Evolutionary conservation across 2,329 filamentous ascomycete species (phyloP).

Genomic region (Fusarium hainanense): DNA sequence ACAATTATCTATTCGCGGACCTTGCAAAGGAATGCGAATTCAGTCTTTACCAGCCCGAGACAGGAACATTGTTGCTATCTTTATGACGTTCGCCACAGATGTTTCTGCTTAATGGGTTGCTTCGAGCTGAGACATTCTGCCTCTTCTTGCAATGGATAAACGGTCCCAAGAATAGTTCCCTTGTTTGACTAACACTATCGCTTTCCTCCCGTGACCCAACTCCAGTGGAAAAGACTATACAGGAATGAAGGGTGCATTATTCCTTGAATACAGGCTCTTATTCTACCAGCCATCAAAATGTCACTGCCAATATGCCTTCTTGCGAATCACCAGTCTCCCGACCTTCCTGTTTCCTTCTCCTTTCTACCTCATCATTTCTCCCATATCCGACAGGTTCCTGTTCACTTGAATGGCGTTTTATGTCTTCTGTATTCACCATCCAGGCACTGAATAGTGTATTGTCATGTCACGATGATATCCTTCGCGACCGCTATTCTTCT

Average conservation of each 20-base stretch:
- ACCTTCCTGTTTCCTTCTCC: slow-evolving; percentile 22
- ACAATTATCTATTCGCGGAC: slow-evolving; percentile 20
- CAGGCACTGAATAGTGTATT: slow-evolving; percentile 36
- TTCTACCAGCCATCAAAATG: slow-evolving; percentile 49
- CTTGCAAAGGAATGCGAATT: slow-evolving; percentile 45
- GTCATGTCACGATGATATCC: slow-evolving; percentile 47
- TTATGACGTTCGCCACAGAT: slow-evolving; percentile 31
- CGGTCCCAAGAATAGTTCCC: slow-evolving; percentile 22
- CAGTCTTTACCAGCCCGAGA: slow-evolving; percentile 31
- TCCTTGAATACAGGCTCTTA: slow-evolving; percentile 25
- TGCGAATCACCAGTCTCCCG: slow-evolving; percentile 23
- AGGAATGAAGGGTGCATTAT: slow-evolving; percentile 56
- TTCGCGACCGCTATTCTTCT: slow-evolving; percentile 43
- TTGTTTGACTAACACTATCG: slow-evolving; percentile 15
- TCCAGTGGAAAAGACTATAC: slow-evolving; percentile 37
- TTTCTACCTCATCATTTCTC: slow-evolving; percentile 28
- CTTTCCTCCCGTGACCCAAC: slow-evolving; percentile 35
- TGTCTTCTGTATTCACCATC: slow-evolving; percentile 30
- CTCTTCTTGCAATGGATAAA: slow-evolving; percentile 47
- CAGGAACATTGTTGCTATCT: slow-evolving; percentile 13
- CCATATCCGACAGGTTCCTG: slow-evolving; percentile 15
- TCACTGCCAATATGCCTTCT: slow-evolving; percentile 38
- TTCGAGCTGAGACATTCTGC: slow-evolving; percentile 48
- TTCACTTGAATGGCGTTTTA: slow-evolving; percentile 37
- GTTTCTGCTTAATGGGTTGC: slow-evolving; percentile 11